Percentiles rank a stretch among this genome's conserved stretches.
Evolutionary conservation across 257 asterid species (phyloP).

Genomic region (Nicotiana tomentosiformis): DNA sequence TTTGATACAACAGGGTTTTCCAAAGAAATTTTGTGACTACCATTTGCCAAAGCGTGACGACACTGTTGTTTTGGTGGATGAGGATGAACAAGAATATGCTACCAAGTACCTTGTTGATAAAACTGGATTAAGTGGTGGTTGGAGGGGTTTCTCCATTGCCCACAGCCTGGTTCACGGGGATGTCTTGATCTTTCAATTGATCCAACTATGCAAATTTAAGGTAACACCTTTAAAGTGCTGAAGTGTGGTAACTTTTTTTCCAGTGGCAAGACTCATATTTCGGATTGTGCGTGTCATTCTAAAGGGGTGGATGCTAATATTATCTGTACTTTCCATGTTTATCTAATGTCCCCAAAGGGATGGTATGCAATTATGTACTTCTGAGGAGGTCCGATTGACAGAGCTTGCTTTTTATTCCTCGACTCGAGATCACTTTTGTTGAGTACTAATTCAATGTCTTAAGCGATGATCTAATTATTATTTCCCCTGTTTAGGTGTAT

Average conservation of each 20-base stretch:
- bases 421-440: too few relatives aligned
- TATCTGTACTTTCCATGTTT: too few relatives aligned
- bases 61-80: conserved; percentile 43
- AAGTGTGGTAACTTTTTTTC: too few relatives aligned
- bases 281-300: too few relatives aligned
- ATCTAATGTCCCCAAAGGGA: too few relatives aligned
- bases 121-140: conserved; percentile 57
- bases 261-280: background rate
- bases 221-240: conserved; percentile 19
- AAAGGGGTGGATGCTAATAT: too few relatives aligned
- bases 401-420: too few relatives aligned
- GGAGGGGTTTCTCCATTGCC: conserved; percentile 61
- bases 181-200: conserved; percentile 54
- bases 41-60: conserved; percentile 57
- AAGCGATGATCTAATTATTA: background rate
- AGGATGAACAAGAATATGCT: conserved; percentile 29
- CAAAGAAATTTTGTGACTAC: conserved; percentile 35
- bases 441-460: too few relatives aligned
- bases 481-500: conserved; percentile 39
- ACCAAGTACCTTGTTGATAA: conserved; percentile 38
- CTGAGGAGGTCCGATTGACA: too few relatives aligned
- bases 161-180: conserved; percentile 65
- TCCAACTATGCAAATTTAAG: conserved; percentile 50
- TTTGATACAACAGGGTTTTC: conserved; percentile 38
- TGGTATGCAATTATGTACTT: too few relatives aligned